A percentile compares a stretch with the other conserved stretches of the same genome.
Conservation (phyloP, 352 stramenopile genomes). For the Pilasporangium apinafurcum region DNA sequence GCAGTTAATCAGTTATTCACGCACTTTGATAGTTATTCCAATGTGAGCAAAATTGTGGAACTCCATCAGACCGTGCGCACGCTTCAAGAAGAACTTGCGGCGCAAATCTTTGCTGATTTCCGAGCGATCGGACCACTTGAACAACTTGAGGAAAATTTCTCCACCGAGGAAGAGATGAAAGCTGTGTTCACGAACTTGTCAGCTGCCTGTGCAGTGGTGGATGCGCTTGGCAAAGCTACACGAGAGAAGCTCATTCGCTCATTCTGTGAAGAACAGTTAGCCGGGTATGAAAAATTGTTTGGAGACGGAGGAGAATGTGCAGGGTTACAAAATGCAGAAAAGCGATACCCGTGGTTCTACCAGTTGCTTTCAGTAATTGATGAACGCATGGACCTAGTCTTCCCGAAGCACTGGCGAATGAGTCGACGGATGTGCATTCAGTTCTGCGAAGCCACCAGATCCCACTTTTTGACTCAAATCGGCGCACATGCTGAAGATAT, state of each 20-base stretch:
- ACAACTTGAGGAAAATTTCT: conserved; percentile 66
- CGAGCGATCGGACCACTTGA: conserved; percentile 73
- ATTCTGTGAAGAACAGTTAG: conserved; percentile 66
- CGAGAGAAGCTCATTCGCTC: conserved; percentile 64
- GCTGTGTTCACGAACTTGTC: conserved; percentile 68
- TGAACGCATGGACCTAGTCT: conserved; percentile 89
- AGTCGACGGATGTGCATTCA: conserved; percentile 88
- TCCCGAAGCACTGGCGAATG: conserved; percentile 96
- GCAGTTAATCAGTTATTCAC: conserved; percentile 93
- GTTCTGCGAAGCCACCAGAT: conserved; percentile 89
- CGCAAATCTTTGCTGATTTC: conserved; percentile 89
- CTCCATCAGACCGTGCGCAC: conserved; percentile 87
- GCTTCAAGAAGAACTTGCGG: conserved; percentile 85
- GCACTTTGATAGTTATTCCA: conserved; percentile 95
- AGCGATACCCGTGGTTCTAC: conserved; percentile 80
- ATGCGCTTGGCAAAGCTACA: conserved; percentile 60
- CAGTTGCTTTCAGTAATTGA: conserved; percentile 60
- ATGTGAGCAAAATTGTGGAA: conserved; percentile 91
- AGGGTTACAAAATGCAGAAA: conserved; percentile 54
- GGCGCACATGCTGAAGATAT: conserved; percentile 61
- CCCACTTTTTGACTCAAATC: conserved; percentile 64
- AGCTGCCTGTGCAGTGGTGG: conserved; percentile 55
- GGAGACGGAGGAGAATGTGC: conserved; percentile 44
- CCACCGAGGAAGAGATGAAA: conserved; percentile 51
- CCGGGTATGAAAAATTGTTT: conserved; percentile 59